Base-by-base conservation (phyloP, 202 grass and related monocot species). In the Carex arenaria region DNA sequence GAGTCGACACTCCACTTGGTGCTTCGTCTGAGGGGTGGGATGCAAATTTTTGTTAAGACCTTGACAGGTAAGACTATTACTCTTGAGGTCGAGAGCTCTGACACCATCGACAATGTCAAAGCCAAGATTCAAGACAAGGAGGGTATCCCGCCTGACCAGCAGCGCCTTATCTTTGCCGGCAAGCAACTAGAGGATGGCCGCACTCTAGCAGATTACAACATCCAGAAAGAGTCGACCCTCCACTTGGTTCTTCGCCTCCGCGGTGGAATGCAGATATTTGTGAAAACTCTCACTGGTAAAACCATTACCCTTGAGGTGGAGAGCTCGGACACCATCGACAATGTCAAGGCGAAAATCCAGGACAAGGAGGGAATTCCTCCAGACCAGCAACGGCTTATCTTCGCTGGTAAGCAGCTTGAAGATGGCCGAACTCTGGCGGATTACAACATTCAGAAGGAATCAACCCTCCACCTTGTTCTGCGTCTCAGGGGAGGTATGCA, bases 101-200 rank as follows among this genome's bases (percentile, higher is more conserved):
- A 91, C 65, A 91, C 89, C 0, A 83, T 91, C 0, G 79, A 88
- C 28, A 91, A 88, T 0, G 89, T 91, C 3, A 91, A 91, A 47
- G 84, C 86, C 0, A 91, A 91, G 61, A 88, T 91, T 5, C 80
- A 88, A 63, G 86, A 91, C n/a, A 89, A 89, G 87, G 73, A 78
- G 73, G 73, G 73, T 3, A 59, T 78, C 14, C n/a, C 73, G 5
- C 40, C 73, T 15, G 73, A 78, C 15, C 73, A 78, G 47, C 73
- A 78, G 18, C 17, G 73, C 7, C 42, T 43, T 2, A 43, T 43
- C 1, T 43, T 43, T 9, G 42, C 42, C 1, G 42, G 42, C 0
- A 43, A 43, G 47, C 73, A 78, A 17, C 49, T 78, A 0, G 73
- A 81, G 18, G 78, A 81, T 3, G 59, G 59, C 1, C 59, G 31